phyloP scores from a whole-genome alignment of 495 filamentous ascomycete genomes.

The Hypoxylon rickii region DNA sequence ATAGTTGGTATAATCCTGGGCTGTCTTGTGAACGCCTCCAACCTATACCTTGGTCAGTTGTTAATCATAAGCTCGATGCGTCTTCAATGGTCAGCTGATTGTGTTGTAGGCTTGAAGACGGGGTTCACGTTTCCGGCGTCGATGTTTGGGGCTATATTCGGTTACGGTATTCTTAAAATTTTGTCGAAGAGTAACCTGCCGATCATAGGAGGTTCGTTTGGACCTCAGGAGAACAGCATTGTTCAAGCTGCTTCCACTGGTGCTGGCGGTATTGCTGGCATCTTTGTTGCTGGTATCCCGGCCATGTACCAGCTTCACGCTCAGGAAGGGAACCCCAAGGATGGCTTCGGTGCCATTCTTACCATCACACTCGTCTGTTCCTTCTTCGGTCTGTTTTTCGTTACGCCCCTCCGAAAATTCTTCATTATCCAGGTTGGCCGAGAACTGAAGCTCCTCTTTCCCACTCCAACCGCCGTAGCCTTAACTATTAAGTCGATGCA shows the following conservation, averaged over 20 bases:
- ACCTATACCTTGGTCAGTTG: conserved; percentile 63
- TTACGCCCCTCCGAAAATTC: conserved; percentile 69
- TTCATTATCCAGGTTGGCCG: conserved; percentile 69
- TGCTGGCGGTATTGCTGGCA: conserved; percentile 63
- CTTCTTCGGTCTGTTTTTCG: conserved; percentile 73
- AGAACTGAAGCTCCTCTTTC: conserved; percentile 66
- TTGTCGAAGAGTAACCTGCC: conserved; percentile 56
- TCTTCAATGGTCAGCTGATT: conserved; percentile 27
- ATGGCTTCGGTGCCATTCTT: conserved; percentile 62
- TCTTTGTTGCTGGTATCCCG: conserved; percentile 67
- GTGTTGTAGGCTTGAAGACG: conserved; percentile 60
- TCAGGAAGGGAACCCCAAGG: conserved; percentile 52
- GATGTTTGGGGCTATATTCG: conserved; percentile 67
- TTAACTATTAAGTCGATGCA: conserved; percentile 71
- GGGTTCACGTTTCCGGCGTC: conserved; percentile 66
- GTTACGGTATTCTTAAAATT: conserved; percentile 67
- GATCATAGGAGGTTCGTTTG: conserved; percentile 64
- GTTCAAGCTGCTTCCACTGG: conserved; percentile 67
- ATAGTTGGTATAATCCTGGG: conserved; percentile 62
- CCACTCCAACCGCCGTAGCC: conserved; percentile 66
- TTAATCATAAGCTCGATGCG: not conserved
- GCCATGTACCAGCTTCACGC: conserved; percentile 65
- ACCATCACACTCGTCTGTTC: conserved; percentile 65
- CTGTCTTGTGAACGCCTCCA: conserved; percentile 65
- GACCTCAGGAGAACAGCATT: conserved; percentile 70